These are phyloP conservation scores for Dendrobium huoshanense DNA, from an alignment of 106 monocot species.

Conservation along the genomic window DNA sequence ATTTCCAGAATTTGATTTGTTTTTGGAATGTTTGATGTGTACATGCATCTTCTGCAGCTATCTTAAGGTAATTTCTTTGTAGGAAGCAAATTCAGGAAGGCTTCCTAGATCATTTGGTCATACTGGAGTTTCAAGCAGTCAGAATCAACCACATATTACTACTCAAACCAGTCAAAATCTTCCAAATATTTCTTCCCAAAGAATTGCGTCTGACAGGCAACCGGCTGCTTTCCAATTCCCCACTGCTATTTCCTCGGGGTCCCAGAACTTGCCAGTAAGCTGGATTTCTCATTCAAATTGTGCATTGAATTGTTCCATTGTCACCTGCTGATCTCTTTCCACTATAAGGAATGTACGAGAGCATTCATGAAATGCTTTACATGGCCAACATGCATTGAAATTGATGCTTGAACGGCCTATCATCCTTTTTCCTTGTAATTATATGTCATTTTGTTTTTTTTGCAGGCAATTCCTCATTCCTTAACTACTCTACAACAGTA, in stretches of 20 bases:
- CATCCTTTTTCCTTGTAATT: not conserved
- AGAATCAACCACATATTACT: constrained; percentile 21
- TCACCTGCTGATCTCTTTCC: not conserved
- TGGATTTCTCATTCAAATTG: not conserved
- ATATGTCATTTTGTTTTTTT: constrained; percentile 5
- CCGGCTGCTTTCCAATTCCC: constrained; percentile 23
- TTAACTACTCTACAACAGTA: constrained; percentile 75
- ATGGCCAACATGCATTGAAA: not conserved
- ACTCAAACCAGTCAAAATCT: constrained; percentile 28
- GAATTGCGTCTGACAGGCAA: constrained; percentile 24
- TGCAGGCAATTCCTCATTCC: constrained; percentile 88
- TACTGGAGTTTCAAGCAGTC: constrained; percentile 19
- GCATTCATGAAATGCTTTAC: not conserved
- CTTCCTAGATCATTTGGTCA: constrained; percentile 28
- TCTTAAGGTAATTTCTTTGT: constrained; percentile 13
- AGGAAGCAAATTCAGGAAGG: constrained; percentile 36
- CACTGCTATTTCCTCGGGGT: constrained; percentile 26
- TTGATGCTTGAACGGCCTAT: not conserved
- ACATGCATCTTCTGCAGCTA: constrained; percentile 2
- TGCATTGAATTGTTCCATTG: not conserved
- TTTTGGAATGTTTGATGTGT: not conserved
- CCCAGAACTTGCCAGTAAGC: constrained; percentile 52
- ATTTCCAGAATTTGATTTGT: not conserved
- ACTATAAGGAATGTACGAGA: not conserved
- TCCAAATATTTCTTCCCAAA: constrained; percentile 16